Evolutionary conservation across 495 filamentous ascomycete genomes (phyloP).

Genomic region (Hypoxylon cercidicola): DNA sequence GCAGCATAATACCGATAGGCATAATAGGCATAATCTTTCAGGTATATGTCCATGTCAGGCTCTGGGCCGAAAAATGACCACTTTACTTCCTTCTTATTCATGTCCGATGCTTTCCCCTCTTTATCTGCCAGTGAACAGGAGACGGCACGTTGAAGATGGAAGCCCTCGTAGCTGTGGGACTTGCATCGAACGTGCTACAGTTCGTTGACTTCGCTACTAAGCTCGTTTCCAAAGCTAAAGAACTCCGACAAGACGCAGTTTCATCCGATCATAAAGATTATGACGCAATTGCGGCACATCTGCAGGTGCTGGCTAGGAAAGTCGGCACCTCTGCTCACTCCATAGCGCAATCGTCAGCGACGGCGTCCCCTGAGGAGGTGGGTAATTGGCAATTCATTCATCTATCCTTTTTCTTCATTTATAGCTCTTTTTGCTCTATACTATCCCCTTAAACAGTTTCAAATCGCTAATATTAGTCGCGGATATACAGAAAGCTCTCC

Average conservation of each 20-base stretch:
- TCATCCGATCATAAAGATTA: constrained; percentile 10
- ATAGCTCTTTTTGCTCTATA: not conserved
- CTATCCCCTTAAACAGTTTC: too few relatives aligned
- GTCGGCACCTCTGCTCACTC: constrained; percentile 6
- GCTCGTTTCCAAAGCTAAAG: constrained; percentile 13
- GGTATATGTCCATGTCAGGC: too few relatives aligned
- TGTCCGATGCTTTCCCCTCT: not conserved
- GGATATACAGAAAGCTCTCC: not conserved
- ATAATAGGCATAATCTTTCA: too few relatives aligned
- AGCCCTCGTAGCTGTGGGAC: constrained; percentile 16
- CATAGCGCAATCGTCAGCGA: constrained; percentile 5
- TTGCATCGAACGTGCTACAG: constrained; percentile 30
- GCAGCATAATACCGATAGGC: too few relatives aligned
- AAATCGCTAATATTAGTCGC: not conserved
- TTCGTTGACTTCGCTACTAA: constrained; percentile 25
- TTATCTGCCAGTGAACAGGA: not conserved
- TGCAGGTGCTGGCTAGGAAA: not conserved
- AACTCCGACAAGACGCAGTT: constrained; percentile 2
- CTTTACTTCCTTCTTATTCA: not conserved
- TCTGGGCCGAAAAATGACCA: too few relatives aligned
- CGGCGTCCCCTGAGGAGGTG: not conserved
- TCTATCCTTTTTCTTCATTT: not conserved
- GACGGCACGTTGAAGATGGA: not conserved
- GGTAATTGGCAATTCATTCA: not conserved
- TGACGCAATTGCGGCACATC: constrained; percentile 1